phyloP scores from a whole-genome alignment of 768 basidiomycete species.

The Sistotremastrum niveocremeum region DNA sequence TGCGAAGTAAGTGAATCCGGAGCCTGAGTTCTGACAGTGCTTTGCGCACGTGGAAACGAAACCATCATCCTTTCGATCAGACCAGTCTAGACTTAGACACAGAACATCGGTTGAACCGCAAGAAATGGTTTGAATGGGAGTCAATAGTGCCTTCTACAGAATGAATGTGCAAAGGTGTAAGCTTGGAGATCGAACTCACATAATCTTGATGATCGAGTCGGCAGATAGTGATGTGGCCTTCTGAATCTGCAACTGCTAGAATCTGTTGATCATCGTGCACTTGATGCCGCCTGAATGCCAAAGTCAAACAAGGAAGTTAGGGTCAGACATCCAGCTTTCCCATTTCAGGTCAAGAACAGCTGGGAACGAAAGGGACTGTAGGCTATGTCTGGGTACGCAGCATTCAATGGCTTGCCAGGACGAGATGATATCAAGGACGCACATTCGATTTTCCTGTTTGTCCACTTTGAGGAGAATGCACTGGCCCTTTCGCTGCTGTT shows the following conservation, averaged over 20 bases:
- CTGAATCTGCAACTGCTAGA: constrained; percentile 73
- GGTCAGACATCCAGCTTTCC: constrained; percentile 23
- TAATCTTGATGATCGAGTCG: constrained; percentile 32
- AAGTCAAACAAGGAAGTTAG: constrained; percentile 2
- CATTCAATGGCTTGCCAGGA: no score
- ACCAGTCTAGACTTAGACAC: constrained; percentile 92
- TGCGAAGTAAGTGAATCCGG: not conserved
- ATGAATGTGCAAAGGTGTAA: not conserved
- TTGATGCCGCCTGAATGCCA: constrained; percentile 5
- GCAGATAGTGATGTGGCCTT: constrained; percentile 61
- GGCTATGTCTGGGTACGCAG: no score
- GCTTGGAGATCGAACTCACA: constrained; percentile 21
- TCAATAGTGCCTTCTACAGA: constrained; percentile 16
- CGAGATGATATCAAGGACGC: no score
- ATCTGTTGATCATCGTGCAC: constrained; percentile 20
- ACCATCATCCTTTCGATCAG: constrained; percentile 31
- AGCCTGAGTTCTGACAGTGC: no score
- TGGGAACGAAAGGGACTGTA: constrained; percentile 59
- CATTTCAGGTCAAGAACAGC: constrained; percentile 95
- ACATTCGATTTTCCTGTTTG: constrained; percentile 12
- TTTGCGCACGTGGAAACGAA: constrained; percentile 5
- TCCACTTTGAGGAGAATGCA: constrained; percentile 53
- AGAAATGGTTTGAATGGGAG: constrained; percentile 26
- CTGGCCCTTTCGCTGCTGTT: constrained; percentile 49
- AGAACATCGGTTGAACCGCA: constrained; percentile 41